Evolutionary conservation across 129 eudicot species (phyloP).

Genomic region (Artemisia annua): DNA sequence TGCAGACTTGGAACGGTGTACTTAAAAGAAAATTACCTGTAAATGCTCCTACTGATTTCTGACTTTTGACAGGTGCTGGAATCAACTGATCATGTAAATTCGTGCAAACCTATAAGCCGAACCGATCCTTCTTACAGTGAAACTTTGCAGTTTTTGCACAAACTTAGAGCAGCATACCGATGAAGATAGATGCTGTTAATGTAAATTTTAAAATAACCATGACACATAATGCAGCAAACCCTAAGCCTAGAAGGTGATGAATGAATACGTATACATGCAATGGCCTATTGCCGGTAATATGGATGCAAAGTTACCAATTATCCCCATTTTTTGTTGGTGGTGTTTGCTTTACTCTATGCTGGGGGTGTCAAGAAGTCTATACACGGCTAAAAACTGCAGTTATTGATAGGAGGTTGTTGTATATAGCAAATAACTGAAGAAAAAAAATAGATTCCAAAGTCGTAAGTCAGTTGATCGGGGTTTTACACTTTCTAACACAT

Average conservation of each 20-base stretch:
- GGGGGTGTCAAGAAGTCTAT: neutral
- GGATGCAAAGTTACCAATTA: neutral
- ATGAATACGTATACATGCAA: neutral
- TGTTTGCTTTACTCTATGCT: slow-evolving; percentile 7
- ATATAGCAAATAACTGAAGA: neutral
- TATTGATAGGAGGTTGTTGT: neutral
- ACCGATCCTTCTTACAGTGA: slow-evolving; percentile 90
- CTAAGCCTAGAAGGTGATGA: neutral
- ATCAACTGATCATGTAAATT: slow-evolving; percentile 93
- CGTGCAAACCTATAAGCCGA: slow-evolving; percentile 87
- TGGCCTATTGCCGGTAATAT: neutral
- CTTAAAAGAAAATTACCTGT: neutral
- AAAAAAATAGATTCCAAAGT: neutral
- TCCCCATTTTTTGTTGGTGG: neutral
- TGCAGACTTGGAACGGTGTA: neutral
- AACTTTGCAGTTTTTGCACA: slow-evolving; percentile 66
- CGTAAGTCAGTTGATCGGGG: slow-evolving; percentile 8
- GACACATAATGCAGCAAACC: neutral
- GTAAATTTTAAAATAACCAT: neutral
- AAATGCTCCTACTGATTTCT: neutral
- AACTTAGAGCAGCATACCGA: slow-evolving; percentile 52
- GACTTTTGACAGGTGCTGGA: slow-evolving; percentile 73
- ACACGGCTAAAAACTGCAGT: neutral
- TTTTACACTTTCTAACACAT: slow-evolving; percentile 14
- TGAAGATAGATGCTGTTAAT: slow-evolving; percentile 14